Conservation (phyloP, 495 filamentous ascomycete species). For the Bombardia bombarda region DNA sequence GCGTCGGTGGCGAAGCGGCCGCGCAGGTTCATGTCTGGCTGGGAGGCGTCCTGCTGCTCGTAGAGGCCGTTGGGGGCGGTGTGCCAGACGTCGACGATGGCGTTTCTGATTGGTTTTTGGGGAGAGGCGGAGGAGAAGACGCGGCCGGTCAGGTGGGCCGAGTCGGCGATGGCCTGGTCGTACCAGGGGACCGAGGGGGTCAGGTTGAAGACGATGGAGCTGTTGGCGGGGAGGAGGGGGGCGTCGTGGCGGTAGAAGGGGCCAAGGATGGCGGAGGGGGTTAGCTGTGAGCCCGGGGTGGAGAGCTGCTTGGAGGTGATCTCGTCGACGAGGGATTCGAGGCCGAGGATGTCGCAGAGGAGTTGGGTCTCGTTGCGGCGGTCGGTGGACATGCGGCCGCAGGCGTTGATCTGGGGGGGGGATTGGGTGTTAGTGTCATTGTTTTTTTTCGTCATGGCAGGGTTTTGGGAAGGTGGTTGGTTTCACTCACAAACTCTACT, state of each 20-base stretch:
- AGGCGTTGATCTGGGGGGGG: conserved; percentile 53
- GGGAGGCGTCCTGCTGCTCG: conserved; percentile 66
- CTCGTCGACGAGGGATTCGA: conserved; percentile 65
- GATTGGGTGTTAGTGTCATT: not conserved
- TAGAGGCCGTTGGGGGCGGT: conserved; percentile 71
- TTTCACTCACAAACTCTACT: conserved; percentile 32
- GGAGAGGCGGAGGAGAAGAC: conserved; percentile 41
- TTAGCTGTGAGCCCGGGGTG: conserved; percentile 39
- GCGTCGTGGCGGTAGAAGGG: conserved; percentile 72
- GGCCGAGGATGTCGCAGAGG: conserved; percentile 62
- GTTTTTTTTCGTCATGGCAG: not conserved
- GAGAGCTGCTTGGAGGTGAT: conserved; percentile 58
- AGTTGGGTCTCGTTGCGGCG: conserved; percentile 68
- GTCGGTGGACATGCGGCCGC: conserved; percentile 63
- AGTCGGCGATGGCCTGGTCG: conserved; percentile 41
- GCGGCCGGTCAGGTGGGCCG: conserved; percentile 54
- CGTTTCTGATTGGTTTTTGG: conserved; percentile 50
- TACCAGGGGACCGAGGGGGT: conserved; percentile 24
- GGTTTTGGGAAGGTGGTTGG: not conserved
- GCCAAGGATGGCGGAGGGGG: conserved; percentile 65
- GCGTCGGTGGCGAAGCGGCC: conserved; percentile 62
- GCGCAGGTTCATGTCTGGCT: conserved; percentile 67
- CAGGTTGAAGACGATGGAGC: conserved; percentile 44
- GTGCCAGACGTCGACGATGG: conserved; percentile 70
- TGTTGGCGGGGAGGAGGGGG: conserved; percentile 53